Evolutionary conservation across 306 rosid genomes (phyloP), one percentile per base, ranked within the genome.

Genomic region (Trichosanthes cucumerina): DNA sequence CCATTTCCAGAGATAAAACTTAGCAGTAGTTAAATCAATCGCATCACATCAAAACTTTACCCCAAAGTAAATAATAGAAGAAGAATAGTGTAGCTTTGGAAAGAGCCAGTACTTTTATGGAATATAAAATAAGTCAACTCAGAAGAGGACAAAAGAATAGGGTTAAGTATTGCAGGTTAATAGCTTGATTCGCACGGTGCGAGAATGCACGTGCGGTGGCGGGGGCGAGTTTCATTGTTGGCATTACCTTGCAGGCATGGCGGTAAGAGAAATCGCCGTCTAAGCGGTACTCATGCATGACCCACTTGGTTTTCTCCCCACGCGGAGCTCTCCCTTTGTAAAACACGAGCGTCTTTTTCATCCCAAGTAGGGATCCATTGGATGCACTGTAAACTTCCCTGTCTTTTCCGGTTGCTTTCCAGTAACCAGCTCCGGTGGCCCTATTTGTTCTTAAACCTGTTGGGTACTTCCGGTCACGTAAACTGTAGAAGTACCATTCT

Each of bases 361-460:
- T 86, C 1, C 97, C 97, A 12, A 92, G 82, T 8, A 89, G 33
- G 23, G 78, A 68, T 31, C 90, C 86, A 65, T 49, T 65, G 1
- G 85, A 76, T 0, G 83, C 86, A 31, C 88, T 86, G 84, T 71
- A 84, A 0, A 92, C 88, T 4, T 90, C 87, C 16, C 86, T 86
- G 76, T 92, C 97, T 78, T 90, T 90, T 13, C 97, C 97, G 9
- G 96, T 92, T 16, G 97, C 97, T 36, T 92, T 92, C 97, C 96
- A 92, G 83, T 92, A 92, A 1, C 96, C 97, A 24, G 89, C 85
- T 36, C 88, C 89, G 0, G 97, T 93, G 4, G 97, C 96, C 44
- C 96, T 81, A 83, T 93, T 93, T 38, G 96, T 88, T 65, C 97
- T 87, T 3, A 89, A 52, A 19, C 96, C 97, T 0, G 90, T 93